Evolutionary conservation across 345 rosid species (phyloP).

Genomic region (Rhodomyrtus tomentosa): DNA sequence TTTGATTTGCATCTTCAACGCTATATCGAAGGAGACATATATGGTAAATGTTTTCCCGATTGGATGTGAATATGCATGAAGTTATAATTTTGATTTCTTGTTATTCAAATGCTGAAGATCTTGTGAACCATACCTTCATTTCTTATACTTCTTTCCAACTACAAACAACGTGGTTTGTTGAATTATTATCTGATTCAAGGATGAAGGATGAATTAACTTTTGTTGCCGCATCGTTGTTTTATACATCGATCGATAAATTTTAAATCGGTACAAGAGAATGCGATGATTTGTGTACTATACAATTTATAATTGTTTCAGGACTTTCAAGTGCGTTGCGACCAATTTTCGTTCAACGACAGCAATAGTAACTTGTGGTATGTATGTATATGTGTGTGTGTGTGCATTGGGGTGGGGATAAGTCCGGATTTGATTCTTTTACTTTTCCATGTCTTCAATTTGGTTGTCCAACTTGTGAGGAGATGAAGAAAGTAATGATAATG

Average conservation of each 20-base stretch:
- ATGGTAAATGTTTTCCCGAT: conserved; percentile 8
- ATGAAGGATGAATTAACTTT: background rate
- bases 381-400: no score
- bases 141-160: background rate
- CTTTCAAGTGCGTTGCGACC: no score
- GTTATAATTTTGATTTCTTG: background rate
- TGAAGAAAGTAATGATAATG: no score
- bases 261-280: background rate
- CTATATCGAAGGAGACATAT: conserved; percentile 24
- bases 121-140: background rate
- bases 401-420: no score
- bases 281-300: background rate
- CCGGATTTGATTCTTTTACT: no score
- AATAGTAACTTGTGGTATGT: no score
- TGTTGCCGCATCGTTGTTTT: background rate
- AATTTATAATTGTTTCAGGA: conserved; percentile 9
- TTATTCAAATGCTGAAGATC: background rate
- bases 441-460: no score
- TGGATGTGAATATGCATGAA: background rate
- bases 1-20: conserved; percentile 24
- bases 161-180: background rate
- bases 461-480: no score
- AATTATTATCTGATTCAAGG: background rate
- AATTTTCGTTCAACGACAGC: no score
- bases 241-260: background rate